Base-by-base conservation (phyloP, 2,329 filamentous ascomycete species). In the Alternaria viburni region DNA sequence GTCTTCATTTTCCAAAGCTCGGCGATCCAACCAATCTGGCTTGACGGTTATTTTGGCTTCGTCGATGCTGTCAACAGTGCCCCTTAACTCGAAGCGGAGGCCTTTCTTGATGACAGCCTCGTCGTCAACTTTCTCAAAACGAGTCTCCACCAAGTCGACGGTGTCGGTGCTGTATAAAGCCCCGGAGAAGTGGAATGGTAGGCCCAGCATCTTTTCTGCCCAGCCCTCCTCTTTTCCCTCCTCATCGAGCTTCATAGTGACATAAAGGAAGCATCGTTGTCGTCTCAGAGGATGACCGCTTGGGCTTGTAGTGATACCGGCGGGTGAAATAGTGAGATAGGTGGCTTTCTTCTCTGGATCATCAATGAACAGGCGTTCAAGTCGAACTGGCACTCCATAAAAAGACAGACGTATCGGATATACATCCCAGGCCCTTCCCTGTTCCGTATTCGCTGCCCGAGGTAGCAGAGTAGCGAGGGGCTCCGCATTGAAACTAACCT, bases 71-170 rank as follows among this genome's bases (percentile, higher is more conserved):
- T 12, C 28, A 13, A 32, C 6, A 32, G 6, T 8, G 4, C 30
- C 32, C 4, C 32, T 36, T 5, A 36, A 1, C 4, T 36, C 32
- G 4, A n/a, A 36, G 4, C 32, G 32, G 4, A 36, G 32, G 2
- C 32, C 32, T 0, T 1, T 36, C 6, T 1, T n/a, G 1, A 36
- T 36, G 7, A 3, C 32, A 9, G 8, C 2, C 2, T 36, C 32
- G 32, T 36, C 32, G 0, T 36, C 32, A 0, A 36, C 15, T 2
- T 36, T n/a, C 4, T 36, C 32, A 2, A 36, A n/a, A 15, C 1
- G 6, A 2, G 32, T 9, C 0, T 36, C 32, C 7, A n/a, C 32
- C 7, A 36, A 9, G 32, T 36, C 32, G 7, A 36, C 32, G 15
- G 1, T 3, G 2, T 36, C 4, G 0, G 32, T 36, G 5, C 32